Evolutionary conservation across 2,329 filamentous ascomycete species (phyloP).

Genomic region (Cladosporium cucumerinum): DNA sequence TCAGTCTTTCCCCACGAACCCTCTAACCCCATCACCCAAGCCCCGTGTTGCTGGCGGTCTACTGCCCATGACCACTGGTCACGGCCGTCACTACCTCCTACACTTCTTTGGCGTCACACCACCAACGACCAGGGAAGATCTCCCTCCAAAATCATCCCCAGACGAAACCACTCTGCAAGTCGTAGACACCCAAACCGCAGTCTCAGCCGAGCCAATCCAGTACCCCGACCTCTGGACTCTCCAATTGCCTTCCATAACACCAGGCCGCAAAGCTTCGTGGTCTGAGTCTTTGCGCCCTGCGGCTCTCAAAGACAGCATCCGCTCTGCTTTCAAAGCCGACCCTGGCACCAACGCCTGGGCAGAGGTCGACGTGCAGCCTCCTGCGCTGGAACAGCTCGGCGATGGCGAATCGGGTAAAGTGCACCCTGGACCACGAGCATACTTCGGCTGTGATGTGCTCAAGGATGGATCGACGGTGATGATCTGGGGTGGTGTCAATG

Average conservation of each 20-base stretch:
- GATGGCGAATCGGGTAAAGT: constrained; percentile 40
- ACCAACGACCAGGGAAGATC: constrained; percentile 14
- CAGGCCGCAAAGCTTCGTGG: constrained; percentile 27
- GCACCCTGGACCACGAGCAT: constrained; percentile 43
- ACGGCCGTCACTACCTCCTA: constrained; percentile 44
- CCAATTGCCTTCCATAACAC: constrained; percentile 40
- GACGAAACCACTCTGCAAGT: constrained; percentile 20
- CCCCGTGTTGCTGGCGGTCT: constrained; percentile 39
- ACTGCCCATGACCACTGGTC: constrained; percentile 42
- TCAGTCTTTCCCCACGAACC: constrained; percentile 42
- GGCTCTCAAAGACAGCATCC: constrained; percentile 44
- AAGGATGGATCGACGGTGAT: constrained; percentile 38
- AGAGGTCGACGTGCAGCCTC: constrained; percentile 40
- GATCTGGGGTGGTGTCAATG: constrained; percentile 44
- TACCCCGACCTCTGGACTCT: constrained; percentile 46
- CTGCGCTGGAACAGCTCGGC: constrained; percentile 29
- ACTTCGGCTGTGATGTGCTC: constrained; percentile 40
- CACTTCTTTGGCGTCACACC: constrained; percentile 39
- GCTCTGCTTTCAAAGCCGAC: constrained; percentile 40
- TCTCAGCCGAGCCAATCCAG: constrained; percentile 16
- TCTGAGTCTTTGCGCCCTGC: constrained; percentile 39
- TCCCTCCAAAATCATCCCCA: constrained; percentile 20
- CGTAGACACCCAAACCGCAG: constrained; percentile 16
- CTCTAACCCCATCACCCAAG: constrained; percentile 41
- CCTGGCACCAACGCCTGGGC: constrained; percentile 42